phyloP scores from a whole-genome alignment of 305 asterid genomes.

The Fraxinus dipetala region DNA sequence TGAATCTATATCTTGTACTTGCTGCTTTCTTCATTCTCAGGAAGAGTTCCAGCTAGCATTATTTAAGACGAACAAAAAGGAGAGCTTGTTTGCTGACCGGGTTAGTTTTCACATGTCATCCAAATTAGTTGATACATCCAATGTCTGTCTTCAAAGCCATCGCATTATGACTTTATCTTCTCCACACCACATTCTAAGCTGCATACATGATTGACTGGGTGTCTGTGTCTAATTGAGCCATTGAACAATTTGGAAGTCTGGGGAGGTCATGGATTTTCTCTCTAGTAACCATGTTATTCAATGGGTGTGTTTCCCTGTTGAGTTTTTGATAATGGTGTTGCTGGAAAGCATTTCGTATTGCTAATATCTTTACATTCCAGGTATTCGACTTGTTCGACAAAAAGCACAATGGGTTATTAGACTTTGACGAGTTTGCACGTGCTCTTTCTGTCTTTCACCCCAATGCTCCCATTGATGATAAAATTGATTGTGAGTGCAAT shows the following conservation, averaged over 20 bases:
- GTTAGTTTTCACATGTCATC: slow-evolving; percentile 43
- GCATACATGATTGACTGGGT: slow-evolving; percentile 14
- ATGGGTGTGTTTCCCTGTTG: background rate
- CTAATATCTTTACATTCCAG: slow-evolving; percentile 25
- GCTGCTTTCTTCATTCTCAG: slow-evolving; percentile 39
- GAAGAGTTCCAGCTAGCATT: slow-evolving; percentile 89
- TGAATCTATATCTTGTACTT: slow-evolving; percentile 17
- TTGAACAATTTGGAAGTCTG: background rate
- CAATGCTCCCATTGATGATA: slow-evolving; percentile 65
- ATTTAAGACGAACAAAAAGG: slow-evolving; percentile 73
- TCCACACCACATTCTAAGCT: background rate
- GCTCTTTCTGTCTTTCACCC: slow-evolving; percentile 84
- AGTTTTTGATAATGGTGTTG: background rate
- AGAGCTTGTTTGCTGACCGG: slow-evolving; percentile 89
- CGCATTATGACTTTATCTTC: background rate
- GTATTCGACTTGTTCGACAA: slow-evolving; percentile 78
- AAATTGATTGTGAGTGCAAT: slow-evolving; percentile 62
- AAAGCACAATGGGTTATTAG: slow-evolving; percentile 69
- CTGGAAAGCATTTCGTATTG: background rate
- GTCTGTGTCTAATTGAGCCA: background rate
- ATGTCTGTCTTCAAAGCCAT: background rate
- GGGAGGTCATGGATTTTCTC: background rate
- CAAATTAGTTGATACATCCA: background rate
- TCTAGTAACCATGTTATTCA: background rate
- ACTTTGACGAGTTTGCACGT: slow-evolving; percentile 76